Base-by-base conservation (phyloP, 2,329 filamentous ascomycete genomes). In the Periconia digitata region DNA sequence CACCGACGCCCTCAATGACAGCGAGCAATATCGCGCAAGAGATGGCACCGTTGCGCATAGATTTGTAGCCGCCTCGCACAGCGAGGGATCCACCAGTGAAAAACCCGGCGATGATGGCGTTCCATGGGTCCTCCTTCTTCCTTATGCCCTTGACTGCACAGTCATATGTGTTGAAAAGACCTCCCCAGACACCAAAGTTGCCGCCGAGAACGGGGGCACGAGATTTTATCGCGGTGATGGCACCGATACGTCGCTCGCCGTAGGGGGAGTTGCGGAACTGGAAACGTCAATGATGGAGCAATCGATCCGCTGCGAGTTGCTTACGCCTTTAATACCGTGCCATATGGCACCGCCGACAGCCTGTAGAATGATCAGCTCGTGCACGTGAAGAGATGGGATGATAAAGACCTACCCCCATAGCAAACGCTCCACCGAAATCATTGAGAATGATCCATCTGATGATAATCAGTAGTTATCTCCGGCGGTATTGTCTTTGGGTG, bases 171-270 rank as follows among this genome's bases (percentile, higher is more conserved):
- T 86, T 90, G 80, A 97, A 97, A 49, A 97, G 79, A 59, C 94
- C 94, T 70, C 94, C 92, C 92, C 94, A 97, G 48, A 95, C 90
- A 64, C 92, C 92, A 65, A 97, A 99, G 80, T 99, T 99, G 66
- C 94, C 94, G 67, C 94, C 94, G 40, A 97, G 83, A 27, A 97
- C 92, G 2, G 94, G 94, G 36, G 94, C 94, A 70, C 94, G 88
- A 70, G 94, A 92, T 81, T 99, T 99, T 76, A 99, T 91, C 51
- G 94, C 94, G 64, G 92, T 96, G 76, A 99, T 82, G 61, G 94
- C 76, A 71, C 94, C 94, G 79, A 97, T 92, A 73, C 92, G 84
- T 71, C 94, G 85, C 79, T 99, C 94, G 71, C 94, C 94, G 72
- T 95, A 90, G 23, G 77, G 77, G 47, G 66, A 69, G 52, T 71